Conservation (phyloP, 192 early-diverging fungal species). For the Thamnidium elegans region DNA sequence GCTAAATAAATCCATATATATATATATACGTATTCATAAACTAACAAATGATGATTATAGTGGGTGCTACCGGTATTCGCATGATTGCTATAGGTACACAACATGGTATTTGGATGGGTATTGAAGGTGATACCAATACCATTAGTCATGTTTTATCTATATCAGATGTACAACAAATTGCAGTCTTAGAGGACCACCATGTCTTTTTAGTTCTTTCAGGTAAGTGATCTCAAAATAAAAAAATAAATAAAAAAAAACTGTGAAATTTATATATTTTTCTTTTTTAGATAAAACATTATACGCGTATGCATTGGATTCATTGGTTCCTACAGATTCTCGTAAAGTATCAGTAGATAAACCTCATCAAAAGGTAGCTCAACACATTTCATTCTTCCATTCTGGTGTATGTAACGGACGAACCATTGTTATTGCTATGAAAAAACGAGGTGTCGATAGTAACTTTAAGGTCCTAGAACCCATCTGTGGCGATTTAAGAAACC, state of each 20-base stretch:
- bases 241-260: background rate
- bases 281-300: constrained; percentile 69
- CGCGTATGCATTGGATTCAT: constrained; percentile 75
- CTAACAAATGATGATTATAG: background rate
- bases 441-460: constrained; percentile 20
- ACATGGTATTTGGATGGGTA: constrained; percentile 78
- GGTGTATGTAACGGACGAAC: constrained; percentile 60
- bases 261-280: constrained; percentile 43
- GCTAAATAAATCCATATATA: no score
- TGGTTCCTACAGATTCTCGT: constrained; percentile 53
- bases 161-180: constrained; percentile 70
- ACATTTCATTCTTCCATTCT: constrained; percentile 71
- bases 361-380: constrained; percentile 30
- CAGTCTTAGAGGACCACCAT: constrained; percentile 74
- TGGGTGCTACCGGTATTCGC: constrained; percentile 43
- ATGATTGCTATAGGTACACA: constrained; percentile 83
- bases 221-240: constrained; percentile 29
- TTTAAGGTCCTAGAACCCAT: constrained; percentile 33
- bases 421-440: constrained; percentile 45
- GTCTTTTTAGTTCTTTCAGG: constrained; percentile 81
- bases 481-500: constrained; percentile 33
- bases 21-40: no score
- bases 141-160: constrained; percentile 39
- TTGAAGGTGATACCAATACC: constrained; percentile 49
- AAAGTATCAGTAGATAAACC: constrained; percentile 49